These are phyloP conservation scores for Dipsacomyces acuminosporus DNA, from an alignment of 371 early-diverging fungal species.

Conservation along the genomic window DNA sequence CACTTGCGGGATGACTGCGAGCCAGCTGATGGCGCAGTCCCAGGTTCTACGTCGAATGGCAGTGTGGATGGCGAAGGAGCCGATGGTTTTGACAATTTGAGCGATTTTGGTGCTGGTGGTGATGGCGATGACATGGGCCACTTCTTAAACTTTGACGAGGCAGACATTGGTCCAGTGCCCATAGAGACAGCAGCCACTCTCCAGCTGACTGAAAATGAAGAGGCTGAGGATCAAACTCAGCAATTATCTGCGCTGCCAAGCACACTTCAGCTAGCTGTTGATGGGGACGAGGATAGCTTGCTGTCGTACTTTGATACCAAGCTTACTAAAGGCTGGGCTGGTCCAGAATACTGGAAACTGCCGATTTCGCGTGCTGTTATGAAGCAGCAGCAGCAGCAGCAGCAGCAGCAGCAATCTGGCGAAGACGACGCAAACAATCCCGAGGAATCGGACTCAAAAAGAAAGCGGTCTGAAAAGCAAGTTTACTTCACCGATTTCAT, in stretches of 20 bases:
- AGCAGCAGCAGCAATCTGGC: too few species aligned
- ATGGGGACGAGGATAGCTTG: slow-evolving; percentile 57
- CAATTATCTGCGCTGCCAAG: slow-evolving; percentile 28
- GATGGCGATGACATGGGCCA: slow-evolving; percentile 40
- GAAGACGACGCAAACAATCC: slow-evolving; percentile 4
- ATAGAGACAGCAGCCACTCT: slow-evolving; percentile 26
- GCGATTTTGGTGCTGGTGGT: slow-evolving; percentile 23
- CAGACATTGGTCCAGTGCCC: slow-evolving; percentile 35
- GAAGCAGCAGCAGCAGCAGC: slow-evolving; percentile 30
- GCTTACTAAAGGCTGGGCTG: slow-evolving; percentile 84
- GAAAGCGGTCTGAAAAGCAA: slow-evolving; percentile 44
- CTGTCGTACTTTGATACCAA: slow-evolving; percentile 88
- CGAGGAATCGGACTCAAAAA: slow-evolving; percentile 35
- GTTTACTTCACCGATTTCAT: slow-evolving; percentile 43
- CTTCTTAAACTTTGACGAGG: slow-evolving; percentile 40
- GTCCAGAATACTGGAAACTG: slow-evolving; percentile 91
- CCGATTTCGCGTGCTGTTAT: slow-evolving; percentile 40
- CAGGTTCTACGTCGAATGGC: not conserved
- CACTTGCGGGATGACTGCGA: slow-evolving; percentile 24
- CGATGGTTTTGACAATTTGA: slow-evolving; percentile 13
- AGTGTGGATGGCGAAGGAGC: slow-evolving; percentile 5
- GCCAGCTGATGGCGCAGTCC: not conserved
- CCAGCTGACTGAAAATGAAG: slow-evolving; percentile 38
- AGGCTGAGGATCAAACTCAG: slow-evolving; percentile 46
- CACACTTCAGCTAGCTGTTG: slow-evolving; percentile 48